Evolutionary conservation across 345 rosid genomes (phyloP).

Genomic region (Camelina neglecta): DNA sequence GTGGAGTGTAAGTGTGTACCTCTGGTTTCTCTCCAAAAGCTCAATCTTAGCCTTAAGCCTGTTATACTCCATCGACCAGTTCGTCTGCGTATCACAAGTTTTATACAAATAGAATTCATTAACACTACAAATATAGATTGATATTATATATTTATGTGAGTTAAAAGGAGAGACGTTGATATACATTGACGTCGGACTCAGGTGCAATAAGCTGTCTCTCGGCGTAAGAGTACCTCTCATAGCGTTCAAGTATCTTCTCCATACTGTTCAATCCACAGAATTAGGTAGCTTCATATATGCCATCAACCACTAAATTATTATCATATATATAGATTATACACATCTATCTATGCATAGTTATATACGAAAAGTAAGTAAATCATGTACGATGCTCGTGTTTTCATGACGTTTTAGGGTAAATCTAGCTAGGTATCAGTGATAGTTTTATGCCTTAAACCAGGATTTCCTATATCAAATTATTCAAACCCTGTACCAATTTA

Average conservation of each 20-base stretch:
- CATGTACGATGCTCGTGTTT: background rate
- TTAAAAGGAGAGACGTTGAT: slow-evolving; percentile 1
- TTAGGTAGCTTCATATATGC: slow-evolving; percentile 17
- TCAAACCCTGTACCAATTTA: background rate
- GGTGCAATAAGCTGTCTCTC: slow-evolving; percentile 64
- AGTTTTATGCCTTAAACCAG: background rate
- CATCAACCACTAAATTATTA: background rate
- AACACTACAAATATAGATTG: background rate
- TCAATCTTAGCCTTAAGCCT: slow-evolving; percentile 87
- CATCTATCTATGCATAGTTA: too few relatives aligned
- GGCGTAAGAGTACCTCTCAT: slow-evolving; percentile 68
- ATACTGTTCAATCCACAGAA: slow-evolving; percentile 51
- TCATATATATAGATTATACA: background rate
- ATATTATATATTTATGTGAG: background rate
- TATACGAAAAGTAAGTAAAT: background rate
- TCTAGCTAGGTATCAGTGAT: slow-evolving; percentile 13
- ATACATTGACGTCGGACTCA: slow-evolving; percentile 53
- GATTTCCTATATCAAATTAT: slow-evolving; percentile 7
- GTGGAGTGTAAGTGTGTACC: slow-evolving; percentile 49
- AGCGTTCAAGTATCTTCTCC: slow-evolving; percentile 82
- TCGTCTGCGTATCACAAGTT: slow-evolving; percentile 51
- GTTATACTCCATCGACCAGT: slow-evolving; percentile 78
- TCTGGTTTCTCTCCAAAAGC: slow-evolving; percentile 78
- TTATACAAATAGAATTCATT: background rate
- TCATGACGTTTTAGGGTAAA: background rate